Evolutionary conservation across 306 rosid genomes (phyloP), one percentile per base, ranked within the genome.

Genomic region (Castanopsis chinensis): DNA sequence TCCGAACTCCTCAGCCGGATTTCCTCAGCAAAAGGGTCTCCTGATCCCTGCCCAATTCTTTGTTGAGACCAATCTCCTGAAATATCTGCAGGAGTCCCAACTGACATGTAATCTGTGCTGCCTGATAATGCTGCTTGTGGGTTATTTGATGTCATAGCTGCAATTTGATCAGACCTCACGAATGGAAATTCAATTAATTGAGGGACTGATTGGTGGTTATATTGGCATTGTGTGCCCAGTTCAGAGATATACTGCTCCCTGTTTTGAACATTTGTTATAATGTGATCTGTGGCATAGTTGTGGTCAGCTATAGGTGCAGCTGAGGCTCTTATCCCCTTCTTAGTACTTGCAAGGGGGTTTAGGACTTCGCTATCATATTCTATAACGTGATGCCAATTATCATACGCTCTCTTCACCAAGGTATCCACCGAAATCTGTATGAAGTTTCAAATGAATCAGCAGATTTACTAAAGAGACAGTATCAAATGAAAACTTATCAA

Each of bases 381-480:
- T 49, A 85, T 64, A 53, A 90, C 95, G 81, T 87, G 93, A 61
- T 91, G 87, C 98, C 98, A 91, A 74, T 90, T 91, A n/a, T 91
- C 93, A 71, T 93, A 93, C 17, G 97, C 97, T 77, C 88, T 90
- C 87, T 82, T 93, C 85, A 88, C 92, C 74, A 88, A 81, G 65
- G 90, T 81, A 85, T 93, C 98, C 78, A 93, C 96, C 21, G 92
- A 90, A 83, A 91, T 82, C 98, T 93, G 92, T 76, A 71, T 61
- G 78, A 74, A 58, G 79, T 77, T 82, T 57, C 69, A 49, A 75
- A 13, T 35, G 30, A 33, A 74, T 86, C 27, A 82, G 74, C 45
- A n/a, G 11, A 54, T 37, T 76, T 55, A 25, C 20, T 63, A 12
- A 17, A 15, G 2, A 27, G 14, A 12, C 19, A 10, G 14, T 58